Evolutionary conservation across 2,329 filamentous ascomycete genomes (phyloP), one percentile per base, ranked within the genome.

Genomic region (Metarhizium humberi): DNA sequence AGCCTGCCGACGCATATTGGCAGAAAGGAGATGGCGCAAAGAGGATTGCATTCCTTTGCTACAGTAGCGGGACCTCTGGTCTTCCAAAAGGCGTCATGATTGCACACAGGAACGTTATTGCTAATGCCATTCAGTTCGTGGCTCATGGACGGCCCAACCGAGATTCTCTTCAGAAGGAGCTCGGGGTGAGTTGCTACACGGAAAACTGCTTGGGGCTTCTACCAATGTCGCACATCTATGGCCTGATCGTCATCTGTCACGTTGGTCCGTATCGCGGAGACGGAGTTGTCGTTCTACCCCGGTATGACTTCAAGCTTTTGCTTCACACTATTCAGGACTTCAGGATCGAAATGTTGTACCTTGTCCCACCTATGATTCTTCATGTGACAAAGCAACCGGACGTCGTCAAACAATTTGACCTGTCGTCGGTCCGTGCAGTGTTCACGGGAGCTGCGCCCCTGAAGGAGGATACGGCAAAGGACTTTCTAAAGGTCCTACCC

Each of bases 401-500:
- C 0, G 60, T 80, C 0, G 79, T 84, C 60, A 73, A 78, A 20
- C 82, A 87, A 57, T 91, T 85, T 66, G 86, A 94, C 63, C 73
- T 95, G 2, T 86, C 80, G 62, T 85, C 81, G 51, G 84, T 92
- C 0, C 74, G 73, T 7, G 68, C 74, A 1, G 69, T 90, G 11
- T 90, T 87, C 66, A 88, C 86, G 0, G 90, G 90, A 3, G 90
- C 90, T 0, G 90, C 90, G 4, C 90, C 90, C 0, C 73, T 92
- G 0, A 88, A 88, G 2, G 77, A 81, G 59, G 88, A 92, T 67
- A 88, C 86, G 0, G 80, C 86, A 0, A 75, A 80, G 42, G 84
- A 87, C 5, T 69, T 92, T 45, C 72, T 77, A 20, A 74, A 75
- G 47, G 68, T 82, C 29, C 87, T 82, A 60, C 86, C 87, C 0